A percentile compares a stretch with the other conserved stretches of the same genome.
phyloP scores from a whole-genome alignment of 2,329 filamentous ascomycete species.

The Tolypocladium paradoxum region DNA sequence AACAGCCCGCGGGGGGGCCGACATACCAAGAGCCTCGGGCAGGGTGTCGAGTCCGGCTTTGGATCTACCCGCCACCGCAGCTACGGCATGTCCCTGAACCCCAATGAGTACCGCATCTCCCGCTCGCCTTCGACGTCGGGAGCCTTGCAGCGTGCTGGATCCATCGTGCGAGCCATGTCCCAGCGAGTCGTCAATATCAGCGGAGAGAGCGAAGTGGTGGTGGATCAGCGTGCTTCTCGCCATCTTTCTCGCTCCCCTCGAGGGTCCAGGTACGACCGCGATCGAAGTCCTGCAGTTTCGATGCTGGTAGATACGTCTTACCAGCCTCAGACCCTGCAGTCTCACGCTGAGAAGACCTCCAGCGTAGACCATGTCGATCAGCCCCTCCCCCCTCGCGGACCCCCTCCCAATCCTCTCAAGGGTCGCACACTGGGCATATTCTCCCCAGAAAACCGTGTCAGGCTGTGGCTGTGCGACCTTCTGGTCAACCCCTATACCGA shows the following conservation, averaged over 20 bases:
- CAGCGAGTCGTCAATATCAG: conserved; percentile 96
- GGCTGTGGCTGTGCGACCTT: conserved; percentile 67
- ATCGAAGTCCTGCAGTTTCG: conserved; percentile 16
- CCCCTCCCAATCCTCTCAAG: conserved; percentile 59
- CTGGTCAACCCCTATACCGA: conserved; percentile 81
- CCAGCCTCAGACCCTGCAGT: conserved; percentile 33
- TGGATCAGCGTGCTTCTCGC: conserved; percentile 60
- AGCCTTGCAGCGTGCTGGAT: conserved; percentile 58
- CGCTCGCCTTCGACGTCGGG: conserved; percentile 52
- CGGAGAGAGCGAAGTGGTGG: conserved; percentile 73
- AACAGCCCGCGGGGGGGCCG: conserved; percentile 41
- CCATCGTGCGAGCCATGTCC: conserved; percentile 78
- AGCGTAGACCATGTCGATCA: conserved; percentile 8
- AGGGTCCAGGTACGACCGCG: conserved; percentile 23
- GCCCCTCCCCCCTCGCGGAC: conserved; percentile 7
- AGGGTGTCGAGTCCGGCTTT: conserved; percentile 47
- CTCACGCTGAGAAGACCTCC: conserved; percentile 33
- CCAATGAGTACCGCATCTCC: conserved; percentile 42
- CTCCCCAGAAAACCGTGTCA: conserved; percentile 62
- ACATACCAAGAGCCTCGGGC: conserved; percentile 42
- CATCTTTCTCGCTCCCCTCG: conserved; percentile 48
- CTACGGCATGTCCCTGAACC: conserved; percentile 45
- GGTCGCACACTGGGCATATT: conserved; percentile 84
- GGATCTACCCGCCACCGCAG: conserved; percentile 40
- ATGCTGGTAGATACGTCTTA: conserved; percentile 40